phyloP scores from a whole-genome alignment of 106 monocot species.

The Dendrobium officinale region DNA sequence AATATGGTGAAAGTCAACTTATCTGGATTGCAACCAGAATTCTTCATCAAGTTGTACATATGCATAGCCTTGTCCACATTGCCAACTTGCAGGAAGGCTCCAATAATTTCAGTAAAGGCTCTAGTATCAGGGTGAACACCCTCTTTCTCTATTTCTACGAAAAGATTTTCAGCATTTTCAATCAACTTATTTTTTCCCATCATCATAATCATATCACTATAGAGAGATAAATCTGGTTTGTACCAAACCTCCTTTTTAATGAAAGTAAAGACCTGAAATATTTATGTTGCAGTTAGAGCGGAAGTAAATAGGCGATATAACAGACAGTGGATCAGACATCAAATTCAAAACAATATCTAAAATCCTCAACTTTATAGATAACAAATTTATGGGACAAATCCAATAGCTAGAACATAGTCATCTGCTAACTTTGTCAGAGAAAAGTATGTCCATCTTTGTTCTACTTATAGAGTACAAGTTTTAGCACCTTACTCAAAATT shows the following conservation, averaged over 20 bases:
- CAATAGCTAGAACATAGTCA: too few relatives aligned
- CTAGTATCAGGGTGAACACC: slow-evolving; percentile 56
- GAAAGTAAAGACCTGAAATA: slow-evolving; percentile 55
- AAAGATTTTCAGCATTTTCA: slow-evolving; percentile 55
- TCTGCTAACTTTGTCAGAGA: too few relatives aligned
- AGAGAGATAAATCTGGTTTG: slow-evolving; percentile 51
- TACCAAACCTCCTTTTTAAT: slow-evolving; percentile 59
- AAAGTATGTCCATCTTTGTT: too few relatives aligned
- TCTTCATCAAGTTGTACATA: slow-evolving; percentile 58
- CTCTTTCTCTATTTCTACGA: slow-evolving; percentile 33
- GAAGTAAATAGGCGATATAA: neutral
- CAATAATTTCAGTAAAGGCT: slow-evolving; percentile 72
- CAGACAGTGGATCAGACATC: neutral
- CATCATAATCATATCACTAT: slow-evolving; percentile 78
- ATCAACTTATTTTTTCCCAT: slow-evolving; percentile 62
- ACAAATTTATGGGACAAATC: too few relatives aligned
- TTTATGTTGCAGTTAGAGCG: slow-evolving; percentile 10
- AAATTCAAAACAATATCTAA: neutral
- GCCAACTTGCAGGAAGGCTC: slow-evolving; percentile 48
- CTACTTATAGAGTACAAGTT: too few relatives aligned
- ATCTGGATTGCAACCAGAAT: slow-evolving; percentile 44
- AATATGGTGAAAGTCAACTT: slow-evolving; percentile 71
- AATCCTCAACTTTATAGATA: neutral
- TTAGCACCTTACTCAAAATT: too few relatives aligned
- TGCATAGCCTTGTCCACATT: slow-evolving; percentile 66